These are phyloP conservation scores for Iris pallida DNA, from an alignment of 116 monocot genomes.

Conservation along the genomic window DNA sequence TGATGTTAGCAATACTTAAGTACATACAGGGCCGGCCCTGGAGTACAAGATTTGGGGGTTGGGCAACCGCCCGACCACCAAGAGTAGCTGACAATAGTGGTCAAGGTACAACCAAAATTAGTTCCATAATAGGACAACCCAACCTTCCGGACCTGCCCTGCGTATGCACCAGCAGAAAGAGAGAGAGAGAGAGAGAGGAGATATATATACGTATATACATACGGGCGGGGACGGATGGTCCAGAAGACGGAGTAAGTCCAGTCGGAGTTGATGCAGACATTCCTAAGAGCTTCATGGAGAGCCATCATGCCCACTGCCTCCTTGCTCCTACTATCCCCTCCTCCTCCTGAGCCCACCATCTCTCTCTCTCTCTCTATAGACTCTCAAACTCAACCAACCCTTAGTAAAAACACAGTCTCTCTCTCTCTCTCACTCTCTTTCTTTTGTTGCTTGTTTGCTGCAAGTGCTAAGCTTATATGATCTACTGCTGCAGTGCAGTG, in stretches of 20 bases:
- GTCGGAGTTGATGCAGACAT: conserved; percentile 94
- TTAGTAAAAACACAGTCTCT: too few species aligned
- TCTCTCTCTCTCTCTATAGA: conserved; percentile 7
- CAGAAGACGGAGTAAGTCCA: conserved; percentile 99
- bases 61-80: too few species aligned
- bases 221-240: conserved; percentile 98
- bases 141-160: too few species aligned
- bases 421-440: background rate
- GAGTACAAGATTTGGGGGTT: too few species aligned
- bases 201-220: background rate
- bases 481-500: too few species aligned
- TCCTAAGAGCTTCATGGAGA: conserved; percentile 89
- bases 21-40: too few species aligned
- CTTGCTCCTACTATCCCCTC: conserved; percentile 61
- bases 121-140: too few species aligned
- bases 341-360: conserved; percentile 59
- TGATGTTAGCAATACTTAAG: too few species aligned
- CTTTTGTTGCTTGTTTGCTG: background rate
- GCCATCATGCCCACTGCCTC: conserved; percentile 97
- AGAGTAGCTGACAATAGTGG: too few species aligned
- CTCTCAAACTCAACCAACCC: conserved; percentile 2
- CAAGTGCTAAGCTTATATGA: too few species aligned
- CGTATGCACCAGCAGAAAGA: background rate
- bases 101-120: too few species aligned
- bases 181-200: conserved; percentile 4